Conservation (phyloP, 2,329 filamentous ascomycete species). For the Clarireedia paspali region DNA sequence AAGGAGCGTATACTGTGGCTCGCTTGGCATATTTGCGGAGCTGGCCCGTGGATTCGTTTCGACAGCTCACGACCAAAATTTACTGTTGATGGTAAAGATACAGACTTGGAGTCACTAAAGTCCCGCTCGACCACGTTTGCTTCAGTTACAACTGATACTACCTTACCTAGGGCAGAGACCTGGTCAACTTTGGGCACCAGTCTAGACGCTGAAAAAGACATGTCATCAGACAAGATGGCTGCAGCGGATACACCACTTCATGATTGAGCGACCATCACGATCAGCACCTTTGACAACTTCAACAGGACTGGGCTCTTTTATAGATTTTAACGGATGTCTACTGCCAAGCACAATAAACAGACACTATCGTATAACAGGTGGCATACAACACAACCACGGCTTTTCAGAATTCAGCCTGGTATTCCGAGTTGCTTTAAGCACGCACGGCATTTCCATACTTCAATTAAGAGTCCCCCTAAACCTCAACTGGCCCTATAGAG, state of each 20-base stretch:
- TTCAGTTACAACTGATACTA: background rate
- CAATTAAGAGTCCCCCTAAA: too few species aligned
- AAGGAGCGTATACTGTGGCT: slow-evolving; percentile 23
- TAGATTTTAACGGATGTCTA: background rate
- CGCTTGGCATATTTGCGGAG: slow-evolving; percentile 12
- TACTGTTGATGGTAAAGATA: background rate
- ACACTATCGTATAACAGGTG: background rate
- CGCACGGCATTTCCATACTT: too few species aligned
- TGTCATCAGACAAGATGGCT: slow-evolving; percentile 1
- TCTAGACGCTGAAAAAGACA: slow-evolving; percentile 6
- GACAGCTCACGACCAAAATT: slow-evolving; percentile 6
- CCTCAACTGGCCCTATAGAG: too few species aligned
- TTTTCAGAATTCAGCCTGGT: too few species aligned
- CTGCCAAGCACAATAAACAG: background rate
- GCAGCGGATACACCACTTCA: background rate
- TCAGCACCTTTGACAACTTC: background rate
- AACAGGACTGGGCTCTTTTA: background rate
- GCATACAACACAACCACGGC: background rate
- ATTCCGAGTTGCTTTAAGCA: too few species aligned
- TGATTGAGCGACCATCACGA: background rate
- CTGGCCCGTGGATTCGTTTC: slow-evolving; percentile 5
- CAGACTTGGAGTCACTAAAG: background rate
- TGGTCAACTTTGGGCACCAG: background rate
- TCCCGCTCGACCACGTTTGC: slow-evolving; percentile 3
- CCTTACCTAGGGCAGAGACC: background rate